These are phyloP conservation scores for Endotrypanum monterogeii DNA, from an alignment of 208 protist species.

Conservation along the genomic window DNA sequence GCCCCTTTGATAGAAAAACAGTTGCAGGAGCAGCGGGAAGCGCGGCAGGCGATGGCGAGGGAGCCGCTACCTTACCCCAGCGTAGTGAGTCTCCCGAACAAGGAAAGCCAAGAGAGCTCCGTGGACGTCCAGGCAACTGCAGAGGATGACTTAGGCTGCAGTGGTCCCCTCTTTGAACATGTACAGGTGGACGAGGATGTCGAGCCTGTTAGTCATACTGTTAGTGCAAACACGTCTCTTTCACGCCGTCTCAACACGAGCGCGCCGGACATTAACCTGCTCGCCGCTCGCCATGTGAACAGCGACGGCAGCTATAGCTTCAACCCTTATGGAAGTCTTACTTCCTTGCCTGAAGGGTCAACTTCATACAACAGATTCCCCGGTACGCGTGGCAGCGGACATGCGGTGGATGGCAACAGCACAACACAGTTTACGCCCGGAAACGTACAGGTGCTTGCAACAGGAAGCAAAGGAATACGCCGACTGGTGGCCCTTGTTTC, in stretches of 20 bases:
- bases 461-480: slow-evolving; percentile 18
- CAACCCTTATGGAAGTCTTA: slow-evolving; percentile 45
- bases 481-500: slow-evolving; percentile 29
- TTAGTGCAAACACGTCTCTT: slow-evolving; percentile 30
- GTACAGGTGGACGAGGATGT: slow-evolving; percentile 42
- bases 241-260: slow-evolving; percentile 28
- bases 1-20: slow-evolving; percentile 27
- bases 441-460: slow-evolving; percentile 33
- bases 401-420: slow-evolving; percentile 16
- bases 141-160: slow-evolving; percentile 28
- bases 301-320: slow-evolving; percentile 46
- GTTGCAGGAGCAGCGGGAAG: slow-evolving; percentile 26
- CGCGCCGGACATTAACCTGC: slow-evolving; percentile 16
- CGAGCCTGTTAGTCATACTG: slow-evolving; percentile 26
- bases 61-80: not conserved
- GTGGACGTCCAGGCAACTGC: not conserved
- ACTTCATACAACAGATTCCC: slow-evolving; percentile 20
- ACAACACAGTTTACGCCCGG: slow-evolving; percentile 20
- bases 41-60: slow-evolving; percentile 15
- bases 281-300: slow-evolving; percentile 32
- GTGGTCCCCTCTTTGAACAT: slow-evolving; percentile 41
- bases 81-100: not conserved
- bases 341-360: slow-evolving; percentile 41
- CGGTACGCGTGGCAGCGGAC: slow-evolving; percentile 8
- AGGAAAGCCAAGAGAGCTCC: not conserved